phyloP scores from a whole-genome alignment of 129 eudicot genomes.

The Erigeron canadensis region DNA sequence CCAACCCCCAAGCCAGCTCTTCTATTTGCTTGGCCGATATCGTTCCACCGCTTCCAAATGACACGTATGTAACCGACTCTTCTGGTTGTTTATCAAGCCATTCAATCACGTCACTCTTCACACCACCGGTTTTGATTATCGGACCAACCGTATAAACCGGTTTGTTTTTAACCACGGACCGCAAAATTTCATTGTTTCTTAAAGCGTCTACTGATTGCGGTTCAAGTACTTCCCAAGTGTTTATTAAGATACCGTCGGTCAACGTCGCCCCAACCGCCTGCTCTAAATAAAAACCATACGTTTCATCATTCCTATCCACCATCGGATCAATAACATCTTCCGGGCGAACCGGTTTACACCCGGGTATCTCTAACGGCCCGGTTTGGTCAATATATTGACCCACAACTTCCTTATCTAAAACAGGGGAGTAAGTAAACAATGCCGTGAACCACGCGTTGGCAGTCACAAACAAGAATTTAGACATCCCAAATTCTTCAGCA shows the following conservation, averaged over 20 bases:
- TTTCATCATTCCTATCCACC: constrained; percentile 50
- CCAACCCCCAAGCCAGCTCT: constrained; percentile 55
- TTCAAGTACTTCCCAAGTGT: constrained; percentile 71
- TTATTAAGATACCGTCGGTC: constrained; percentile 57
- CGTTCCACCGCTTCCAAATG: constrained; percentile 59
- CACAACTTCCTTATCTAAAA: constrained; percentile 43
- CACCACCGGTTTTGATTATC: constrained; percentile 25
- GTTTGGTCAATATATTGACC: constrained; percentile 52
- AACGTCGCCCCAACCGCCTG: constrained; percentile 24
- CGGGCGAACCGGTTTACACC: constrained; percentile 58
- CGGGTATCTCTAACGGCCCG: constrained; percentile 54
- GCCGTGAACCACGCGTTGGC: constrained; percentile 55
- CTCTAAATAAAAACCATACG: constrained; percentile 35
- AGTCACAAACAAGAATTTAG: constrained; percentile 45
- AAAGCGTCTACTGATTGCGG: constrained; percentile 41
- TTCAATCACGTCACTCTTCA: constrained; percentile 28
- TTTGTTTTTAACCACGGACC: constrained; percentile 23
- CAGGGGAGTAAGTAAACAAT: constrained; percentile 33
- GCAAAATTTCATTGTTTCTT: constrained; percentile 29
- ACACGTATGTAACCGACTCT: constrained; percentile 51
- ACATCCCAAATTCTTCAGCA: constrained; percentile 51
- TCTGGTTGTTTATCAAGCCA: constrained; percentile 65
- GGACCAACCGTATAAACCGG: constrained; percentile 79
- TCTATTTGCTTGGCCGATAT: constrained; percentile 32
- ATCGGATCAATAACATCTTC: constrained; percentile 54